Conservation (phyloP, 2,329 filamentous ascomycete genomes). For the Nothomitra cinnamomea region DNA sequence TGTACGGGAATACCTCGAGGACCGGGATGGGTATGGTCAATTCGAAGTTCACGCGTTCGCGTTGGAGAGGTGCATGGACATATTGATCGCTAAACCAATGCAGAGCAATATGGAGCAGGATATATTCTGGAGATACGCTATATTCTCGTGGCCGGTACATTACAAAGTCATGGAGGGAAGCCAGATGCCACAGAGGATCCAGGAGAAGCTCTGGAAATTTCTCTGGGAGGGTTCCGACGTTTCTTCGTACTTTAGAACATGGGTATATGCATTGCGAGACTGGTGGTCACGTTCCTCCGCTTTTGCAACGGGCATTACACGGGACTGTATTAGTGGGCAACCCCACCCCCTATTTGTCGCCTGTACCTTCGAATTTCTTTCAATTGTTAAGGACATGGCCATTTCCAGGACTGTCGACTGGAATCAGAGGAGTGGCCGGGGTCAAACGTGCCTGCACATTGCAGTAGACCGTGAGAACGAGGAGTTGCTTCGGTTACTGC, state of each 20-base stretch:
- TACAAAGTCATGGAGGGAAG: neutral
- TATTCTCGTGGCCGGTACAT: neutral
- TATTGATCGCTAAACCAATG: neutral
- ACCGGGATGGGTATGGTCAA: conserved; percentile 3
- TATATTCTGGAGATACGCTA: neutral
- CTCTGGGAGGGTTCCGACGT: neutral
- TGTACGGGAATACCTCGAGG: conserved; percentile 17
- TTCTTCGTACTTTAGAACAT: neutral
- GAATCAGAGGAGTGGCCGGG: too few relatives aligned
- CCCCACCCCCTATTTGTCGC: neutral
- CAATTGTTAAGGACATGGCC: too few relatives aligned
- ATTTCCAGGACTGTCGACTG: too few relatives aligned
- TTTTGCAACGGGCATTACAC: neutral
- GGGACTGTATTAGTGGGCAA: too few relatives aligned
- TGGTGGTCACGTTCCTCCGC: too few relatives aligned
- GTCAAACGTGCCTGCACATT: too few relatives aligned
- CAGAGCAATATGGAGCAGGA: neutral
- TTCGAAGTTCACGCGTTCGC: neutral
- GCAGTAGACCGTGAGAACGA: too few relatives aligned
- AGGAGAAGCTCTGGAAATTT: too few relatives aligned
- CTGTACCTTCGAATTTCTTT: neutral
- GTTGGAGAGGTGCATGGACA: neutral
- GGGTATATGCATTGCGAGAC: neutral
- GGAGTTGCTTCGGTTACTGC: too few relatives aligned
- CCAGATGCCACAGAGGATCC: too few relatives aligned